Evolutionary conservation across 2,329 filamentous ascomycete species (phyloP), one percentile per base, ranked within the genome.

Genomic region (Ceratocystis lukuohia): DNA sequence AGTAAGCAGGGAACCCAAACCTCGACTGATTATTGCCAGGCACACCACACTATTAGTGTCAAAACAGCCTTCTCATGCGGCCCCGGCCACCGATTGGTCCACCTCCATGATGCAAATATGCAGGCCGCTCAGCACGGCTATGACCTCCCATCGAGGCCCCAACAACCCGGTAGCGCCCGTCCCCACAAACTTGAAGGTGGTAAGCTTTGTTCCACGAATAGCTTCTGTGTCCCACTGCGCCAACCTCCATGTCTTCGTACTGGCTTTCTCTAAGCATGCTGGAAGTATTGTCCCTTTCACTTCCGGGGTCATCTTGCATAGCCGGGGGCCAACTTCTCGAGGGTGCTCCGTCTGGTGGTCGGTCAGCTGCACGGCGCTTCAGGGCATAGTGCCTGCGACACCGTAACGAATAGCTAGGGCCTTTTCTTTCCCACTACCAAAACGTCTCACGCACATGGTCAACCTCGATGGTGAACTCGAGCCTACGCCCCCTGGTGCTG

Each of bases 141-240:
- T 78, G 17, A 78, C 69, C 69, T 75, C 74, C 75, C 76, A 80
- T 22, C 75, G 71, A 67, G 76, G 74, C 12, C 77, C 78, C 10
- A 80, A 71, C 20, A 72, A 69, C 0, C 78, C 77, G 6, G 72
- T 72, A 10, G 71, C 71, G 1, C 77, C 78, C 0, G 71, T 74
- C 5, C 77, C 77, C 5, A 76, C 66, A 69, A 79, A 80, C 15
- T 70, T 68, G 68, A 80, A 79, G 66, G 72, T 72, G 37, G 74
- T 69, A n/a, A 70, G 69, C 71, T 77, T 76, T 17, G 71, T 72
- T 46, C 73, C 67, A 69, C 73, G 74, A 70, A 73, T 72, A 12
- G 67, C 66, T 2, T 69, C 50, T 59, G 64, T 71, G 44, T 74
- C 71, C 71, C 74, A 78, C 3, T 74, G 74, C 0, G 78, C 78